These are phyloP conservation scores for Kodamaea fukazawae DNA, from an alignment of 805 yeast genomes.

Conservation along the genomic window DNA sequence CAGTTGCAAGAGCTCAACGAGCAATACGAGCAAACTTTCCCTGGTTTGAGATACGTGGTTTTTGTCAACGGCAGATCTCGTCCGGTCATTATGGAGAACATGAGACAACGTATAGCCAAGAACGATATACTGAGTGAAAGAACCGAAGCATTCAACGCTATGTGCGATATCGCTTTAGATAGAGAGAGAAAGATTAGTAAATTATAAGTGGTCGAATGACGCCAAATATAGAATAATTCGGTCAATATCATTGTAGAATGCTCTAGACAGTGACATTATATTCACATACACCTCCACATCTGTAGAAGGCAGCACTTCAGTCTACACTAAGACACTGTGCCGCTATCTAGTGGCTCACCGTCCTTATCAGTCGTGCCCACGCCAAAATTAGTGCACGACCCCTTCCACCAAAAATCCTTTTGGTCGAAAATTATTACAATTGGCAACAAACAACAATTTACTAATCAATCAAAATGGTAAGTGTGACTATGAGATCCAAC, in stretches of 20 bases:
- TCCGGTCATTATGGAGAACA: slow-evolving; percentile 48
- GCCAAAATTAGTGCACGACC: slow-evolving; percentile 4
- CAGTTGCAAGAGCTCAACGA: slow-evolving; percentile 54
- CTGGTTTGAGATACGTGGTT: slow-evolving; percentile 78
- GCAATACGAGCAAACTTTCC: slow-evolving; percentile 57
- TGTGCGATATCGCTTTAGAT: slow-evolving; percentile 89
- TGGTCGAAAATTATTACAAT: slow-evolving; percentile 1
- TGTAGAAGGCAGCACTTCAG: too few species aligned
- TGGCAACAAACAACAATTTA: slow-evolving; percentile 3
- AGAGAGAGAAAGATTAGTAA: slow-evolving; percentile 40
- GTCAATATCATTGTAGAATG: too few species aligned
- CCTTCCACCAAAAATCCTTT: slow-evolving; percentile 1
- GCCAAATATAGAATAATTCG: too few species aligned
- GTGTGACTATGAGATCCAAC: not conserved
- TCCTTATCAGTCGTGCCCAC: slow-evolving; percentile 1
- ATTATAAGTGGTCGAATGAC: slow-evolving; percentile 1
- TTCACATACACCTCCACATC: too few species aligned
- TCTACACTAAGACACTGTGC: too few species aligned
- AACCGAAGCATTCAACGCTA: slow-evolving; percentile 70
- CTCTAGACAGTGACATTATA: too few species aligned
- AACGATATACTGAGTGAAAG: slow-evolving; percentile 56
- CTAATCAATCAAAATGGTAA: slow-evolving; percentile 8
- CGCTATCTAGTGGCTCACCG: too few species aligned
- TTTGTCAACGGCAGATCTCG: slow-evolving; percentile 85
- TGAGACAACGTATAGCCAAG: slow-evolving; percentile 43